Evolutionary conservation across 2,329 filamentous ascomycete genomes (phyloP), one percentile per base, ranked within the genome.

Genomic region (Didymella pomorum): DNA sequence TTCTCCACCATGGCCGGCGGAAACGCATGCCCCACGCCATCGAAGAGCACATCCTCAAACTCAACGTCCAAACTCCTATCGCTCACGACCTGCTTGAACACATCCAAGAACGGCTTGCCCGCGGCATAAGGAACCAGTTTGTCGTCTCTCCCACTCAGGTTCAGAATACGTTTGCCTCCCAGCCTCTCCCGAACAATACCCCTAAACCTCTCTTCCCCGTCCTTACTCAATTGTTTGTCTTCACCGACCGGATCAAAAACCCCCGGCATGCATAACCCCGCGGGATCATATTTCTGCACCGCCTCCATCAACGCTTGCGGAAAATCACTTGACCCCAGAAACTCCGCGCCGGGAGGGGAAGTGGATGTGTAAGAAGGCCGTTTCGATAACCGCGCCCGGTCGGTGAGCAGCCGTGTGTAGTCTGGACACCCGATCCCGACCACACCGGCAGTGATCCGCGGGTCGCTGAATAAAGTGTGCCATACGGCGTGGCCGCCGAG

Each of bases 371-470:
- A 92, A 0, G 86, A 85, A 14, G 82, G 64, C 11, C 90, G 80
- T 69, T 89, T 91, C 0, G 89, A 89, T 35, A 88, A 81, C 5
- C 85, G 81, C 0, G 94, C 94, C 11, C 95, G 91, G 68, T 94
- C 88, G 9, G 81, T 83, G 87, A 98, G 90, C 16, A 98, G 80
- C 75, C 90, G 82, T 63, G 88, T 86, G 69, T 91, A 97, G 77
- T 99, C 94, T 0, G 93, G 92, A 76, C 93, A 97, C 1, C 94
- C 95, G 52, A 98, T 91, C 23, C 97, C 84, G 2, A 91, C 83
- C 8, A 96, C 87, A 1, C 86, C 93, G 0, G 90, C 88, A n/a
- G 84, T 88, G 54, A 98, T 85, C 63, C 93, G 85, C 18, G 88
- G 86, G 60, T 98, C 93, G 35, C 87, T 84, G 44, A 97, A 85